A percentile compares a stretch with the other conserved stretches of the same genome.
These are phyloP conservation scores for Echinosophora koreensis DNA, from an alignment of 306 rosid species.

Conservation along the genomic window DNA sequence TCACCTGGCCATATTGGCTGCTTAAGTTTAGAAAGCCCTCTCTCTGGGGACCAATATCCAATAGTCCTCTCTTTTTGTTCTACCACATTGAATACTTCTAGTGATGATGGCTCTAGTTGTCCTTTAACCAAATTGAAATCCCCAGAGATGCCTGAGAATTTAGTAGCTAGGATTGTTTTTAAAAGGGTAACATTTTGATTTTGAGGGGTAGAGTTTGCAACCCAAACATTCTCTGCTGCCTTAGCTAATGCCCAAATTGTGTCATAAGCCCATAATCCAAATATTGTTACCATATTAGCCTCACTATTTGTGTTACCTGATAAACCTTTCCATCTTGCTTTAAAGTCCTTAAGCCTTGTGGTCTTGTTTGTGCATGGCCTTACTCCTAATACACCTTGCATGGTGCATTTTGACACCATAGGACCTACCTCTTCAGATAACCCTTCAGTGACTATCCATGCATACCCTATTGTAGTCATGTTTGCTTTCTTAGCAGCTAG, in stretches of 20 bases:
- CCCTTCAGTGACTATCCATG: conserved; percentile 42
- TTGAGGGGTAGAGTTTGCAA: not conserved
- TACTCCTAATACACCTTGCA: conserved; percentile 56
- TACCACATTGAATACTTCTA: conserved; percentile 49
- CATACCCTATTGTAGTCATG: conserved; percentile 46
- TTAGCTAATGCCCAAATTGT: conserved; percentile 46
- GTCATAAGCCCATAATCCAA: conserved; percentile 55
- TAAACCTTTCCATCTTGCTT: conserved; percentile 13
- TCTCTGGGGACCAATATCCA: conserved; percentile 45
- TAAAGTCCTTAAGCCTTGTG: conserved; percentile 18
- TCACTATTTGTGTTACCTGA: not conserved
- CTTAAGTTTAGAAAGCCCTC: conserved; percentile 33
- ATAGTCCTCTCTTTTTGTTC: conserved; percentile 43
- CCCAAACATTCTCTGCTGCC: conserved; percentile 39
- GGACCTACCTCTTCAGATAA: conserved; percentile 43
- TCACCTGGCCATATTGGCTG: conserved; percentile 53
- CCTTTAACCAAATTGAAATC: conserved; percentile 42
- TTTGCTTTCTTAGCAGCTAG: conserved; percentile 37
- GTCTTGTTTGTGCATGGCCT: conserved; percentile 34
- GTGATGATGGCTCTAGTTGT: conserved; percentile 41
- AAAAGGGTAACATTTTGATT: conserved; percentile 10
- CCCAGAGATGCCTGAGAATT: conserved; percentile 46
- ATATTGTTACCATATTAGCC: conserved; percentile 6
- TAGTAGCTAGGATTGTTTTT: not conserved
- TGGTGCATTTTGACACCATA: not conserved